Percentiles rank a stretch among this genome's conserved stretches.
Evolutionary conservation across 1,139 yeast species (phyloP).

Genomic region (Kodamaea ohmeri): DNA sequence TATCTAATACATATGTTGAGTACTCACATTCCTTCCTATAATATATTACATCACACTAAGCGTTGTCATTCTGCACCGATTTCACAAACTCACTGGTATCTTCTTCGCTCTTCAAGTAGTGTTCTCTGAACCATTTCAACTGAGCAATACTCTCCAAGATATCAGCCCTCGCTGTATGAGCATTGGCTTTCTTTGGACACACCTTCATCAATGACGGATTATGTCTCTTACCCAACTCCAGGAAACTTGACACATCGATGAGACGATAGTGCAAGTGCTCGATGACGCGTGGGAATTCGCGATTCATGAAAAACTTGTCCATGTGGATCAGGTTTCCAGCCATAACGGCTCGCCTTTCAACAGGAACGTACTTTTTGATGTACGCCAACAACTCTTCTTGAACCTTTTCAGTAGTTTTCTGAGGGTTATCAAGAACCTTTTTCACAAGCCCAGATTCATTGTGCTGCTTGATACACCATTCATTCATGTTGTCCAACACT

Average conservation of each 20-base stretch:
- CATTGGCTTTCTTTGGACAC: constrained; percentile 61
- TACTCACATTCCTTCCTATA: background rate
- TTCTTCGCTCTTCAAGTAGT: constrained; percentile 47
- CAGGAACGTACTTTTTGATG: constrained; percentile 53
- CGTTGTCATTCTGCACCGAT: background rate
- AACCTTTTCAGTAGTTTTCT: constrained; percentile 56
- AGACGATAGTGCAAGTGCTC: constrained; percentile 79
- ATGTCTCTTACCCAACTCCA: constrained; percentile 78
- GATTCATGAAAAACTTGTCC: constrained; percentile 82
- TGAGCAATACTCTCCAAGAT: constrained; percentile 86
- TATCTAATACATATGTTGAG: too few relatives aligned
- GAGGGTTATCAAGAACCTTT: constrained; percentile 57
- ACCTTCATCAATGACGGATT: constrained; percentile 58
- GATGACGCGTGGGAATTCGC: constrained; percentile 75
- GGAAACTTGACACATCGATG: constrained; percentile 81
- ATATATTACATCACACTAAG: background rate
- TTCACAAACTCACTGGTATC: constrained; percentile 14
- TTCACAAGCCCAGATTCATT: constrained; percentile 73
- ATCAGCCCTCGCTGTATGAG: constrained; percentile 87
- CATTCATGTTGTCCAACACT: constrained; percentile 71
- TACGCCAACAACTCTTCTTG: constrained; percentile 63
- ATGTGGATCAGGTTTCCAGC: constrained; percentile 94
- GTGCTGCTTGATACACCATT: constrained; percentile 84
- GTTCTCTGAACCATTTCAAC: constrained; percentile 69
- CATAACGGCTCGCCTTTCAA: constrained; percentile 57